Evolutionary conservation across 192 early-diverging fungal genomes (phyloP).

Genomic region (Podila epigama): DNA sequence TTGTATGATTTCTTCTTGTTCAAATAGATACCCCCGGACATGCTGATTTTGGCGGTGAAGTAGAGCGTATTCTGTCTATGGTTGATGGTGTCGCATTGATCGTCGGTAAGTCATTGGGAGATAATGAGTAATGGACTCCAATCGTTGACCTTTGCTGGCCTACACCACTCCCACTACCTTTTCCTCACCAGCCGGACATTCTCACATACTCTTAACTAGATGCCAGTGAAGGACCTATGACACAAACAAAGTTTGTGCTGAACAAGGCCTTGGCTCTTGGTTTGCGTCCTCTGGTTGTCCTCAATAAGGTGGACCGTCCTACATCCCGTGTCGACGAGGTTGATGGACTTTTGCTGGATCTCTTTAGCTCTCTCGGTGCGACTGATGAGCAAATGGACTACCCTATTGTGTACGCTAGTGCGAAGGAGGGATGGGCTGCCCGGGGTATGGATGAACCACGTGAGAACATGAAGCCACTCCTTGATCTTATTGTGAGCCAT

Average conservation of each 20-base stretch:
- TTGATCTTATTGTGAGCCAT: slow-evolving; percentile 75
- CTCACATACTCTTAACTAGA: slow-evolving; percentile 40
- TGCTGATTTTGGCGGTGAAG: slow-evolving; percentile 76
- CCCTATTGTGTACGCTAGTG: slow-evolving; percentile 78
- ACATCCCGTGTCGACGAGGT: slow-evolving; percentile 80
- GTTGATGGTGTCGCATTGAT: slow-evolving; percentile 87
- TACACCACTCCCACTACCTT: background rate
- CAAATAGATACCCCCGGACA: slow-evolving; percentile 77
- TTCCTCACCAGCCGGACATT: background rate
- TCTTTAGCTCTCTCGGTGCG: slow-evolving; percentile 81
- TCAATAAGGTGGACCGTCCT: slow-evolving; percentile 86
- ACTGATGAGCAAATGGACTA: slow-evolving; percentile 83
- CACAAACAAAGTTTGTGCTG: slow-evolving; percentile 89
- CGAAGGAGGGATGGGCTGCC: slow-evolving; percentile 86
- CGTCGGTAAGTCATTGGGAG: slow-evolving; percentile 54
- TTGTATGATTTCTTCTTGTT: too few relatives aligned
- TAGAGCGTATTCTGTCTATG: slow-evolving; percentile 89
- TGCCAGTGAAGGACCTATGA: slow-evolving; percentile 88
- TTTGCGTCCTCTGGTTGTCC: slow-evolving; percentile 78
- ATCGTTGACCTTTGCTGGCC: background rate
- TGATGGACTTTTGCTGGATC: slow-evolving; percentile 80
- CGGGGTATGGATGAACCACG: slow-evolving; percentile 54
- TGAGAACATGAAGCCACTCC: slow-evolving; percentile 67
- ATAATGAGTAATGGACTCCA: background rate
- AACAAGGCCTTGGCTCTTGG: slow-evolving; percentile 77